Conservation (phyloP, 805 yeast genomes). For the Ogataea trehaloabstinens region DNA sequence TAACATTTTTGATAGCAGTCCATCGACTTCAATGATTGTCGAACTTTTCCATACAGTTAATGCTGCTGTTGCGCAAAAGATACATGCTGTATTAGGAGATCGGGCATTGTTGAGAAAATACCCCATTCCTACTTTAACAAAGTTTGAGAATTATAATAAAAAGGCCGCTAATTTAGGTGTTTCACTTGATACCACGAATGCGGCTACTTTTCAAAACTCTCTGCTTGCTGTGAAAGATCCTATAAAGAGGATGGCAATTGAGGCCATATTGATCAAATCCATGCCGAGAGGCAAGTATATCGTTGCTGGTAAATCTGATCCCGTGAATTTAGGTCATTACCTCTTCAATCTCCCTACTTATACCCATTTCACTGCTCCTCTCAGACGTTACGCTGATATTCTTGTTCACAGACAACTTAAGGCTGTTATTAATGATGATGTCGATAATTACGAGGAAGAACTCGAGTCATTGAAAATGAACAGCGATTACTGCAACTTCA, state of each 20-base stretch:
- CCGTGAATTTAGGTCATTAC: slow-evolving; percentile 76
- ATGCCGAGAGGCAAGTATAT: slow-evolving; percentile 84
- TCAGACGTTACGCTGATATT: slow-evolving; percentile 87
- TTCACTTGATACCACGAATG: slow-evolving; percentile 67
- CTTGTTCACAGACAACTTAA: slow-evolving; percentile 92
- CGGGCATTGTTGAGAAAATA: slow-evolving; percentile 84
- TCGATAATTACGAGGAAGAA: slow-evolving; percentile 48
- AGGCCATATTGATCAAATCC: slow-evolving; percentile 75
- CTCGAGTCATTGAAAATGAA: slow-evolving; percentile 72
- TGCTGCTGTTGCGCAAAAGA: slow-evolving; percentile 77
- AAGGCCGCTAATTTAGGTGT: slow-evolving; percentile 67
- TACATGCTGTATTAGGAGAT: slow-evolving; percentile 75
- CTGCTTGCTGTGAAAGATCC: slow-evolving; percentile 62
- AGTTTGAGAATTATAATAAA: slow-evolving; percentile 74
- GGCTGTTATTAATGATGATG: slow-evolving; percentile 45
- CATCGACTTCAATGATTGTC: slow-evolving; percentile 57
- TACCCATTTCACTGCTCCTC: slow-evolving; percentile 92
- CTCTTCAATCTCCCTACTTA: slow-evolving; percentile 79
- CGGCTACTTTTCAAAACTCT: slow-evolving; percentile 71
- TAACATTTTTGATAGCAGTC: slow-evolving; percentile 65
- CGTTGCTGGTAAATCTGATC: slow-evolving; percentile 83
- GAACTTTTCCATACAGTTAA: slow-evolving; percentile 83
- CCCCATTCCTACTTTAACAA: slow-evolving; percentile 75
- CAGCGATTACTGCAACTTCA: slow-evolving; percentile 92
- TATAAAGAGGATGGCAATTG: slow-evolving; percentile 67